phyloP scores from a whole-genome alignment of 306 rosid species.

The Mimosa pudica region DNA sequence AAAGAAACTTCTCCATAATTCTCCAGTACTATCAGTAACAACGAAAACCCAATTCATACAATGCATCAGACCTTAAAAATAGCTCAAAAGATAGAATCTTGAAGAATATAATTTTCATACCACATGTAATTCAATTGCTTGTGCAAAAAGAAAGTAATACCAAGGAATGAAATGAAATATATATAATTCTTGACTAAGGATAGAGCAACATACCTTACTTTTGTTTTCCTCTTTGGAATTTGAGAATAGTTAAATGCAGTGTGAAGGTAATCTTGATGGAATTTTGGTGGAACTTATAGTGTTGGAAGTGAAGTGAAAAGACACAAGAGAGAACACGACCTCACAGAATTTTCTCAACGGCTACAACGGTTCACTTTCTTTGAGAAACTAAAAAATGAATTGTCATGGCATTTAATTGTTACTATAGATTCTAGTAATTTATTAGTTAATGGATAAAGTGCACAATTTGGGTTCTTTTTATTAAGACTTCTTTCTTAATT shows the following conservation, averaged over 20 bases:
- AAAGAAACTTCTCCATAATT: neutral
- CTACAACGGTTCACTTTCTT: neutral
- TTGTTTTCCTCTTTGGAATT: neutral
- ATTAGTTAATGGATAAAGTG: too few relatives aligned
- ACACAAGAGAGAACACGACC: neutral
- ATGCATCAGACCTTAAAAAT: neutral
- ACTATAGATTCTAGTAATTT: too few relatives aligned
- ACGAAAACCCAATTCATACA: neutral
- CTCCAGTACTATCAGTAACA: neutral
- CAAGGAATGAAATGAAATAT: neutral
- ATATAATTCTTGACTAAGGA: neutral
- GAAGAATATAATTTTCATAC: too few relatives aligned
- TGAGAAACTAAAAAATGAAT: too few relatives aligned
- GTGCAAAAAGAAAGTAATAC: neutral
- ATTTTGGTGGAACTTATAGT: neutral
- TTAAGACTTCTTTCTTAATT: too few relatives aligned
- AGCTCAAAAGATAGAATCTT: neutral
- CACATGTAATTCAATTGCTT: neutral
- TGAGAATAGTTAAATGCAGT: neutral
- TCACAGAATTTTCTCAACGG: neutral
- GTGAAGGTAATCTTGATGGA: conserved; percentile 1
- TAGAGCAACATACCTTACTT: conserved; percentile 16
- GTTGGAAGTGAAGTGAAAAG: neutral
- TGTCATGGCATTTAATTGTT: too few relatives aligned
- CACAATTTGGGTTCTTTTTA: too few relatives aligned